phyloP scores from a whole-genome alignment of 2,329 filamentous ascomycete genomes.

The Penicillium sp. region DNA sequence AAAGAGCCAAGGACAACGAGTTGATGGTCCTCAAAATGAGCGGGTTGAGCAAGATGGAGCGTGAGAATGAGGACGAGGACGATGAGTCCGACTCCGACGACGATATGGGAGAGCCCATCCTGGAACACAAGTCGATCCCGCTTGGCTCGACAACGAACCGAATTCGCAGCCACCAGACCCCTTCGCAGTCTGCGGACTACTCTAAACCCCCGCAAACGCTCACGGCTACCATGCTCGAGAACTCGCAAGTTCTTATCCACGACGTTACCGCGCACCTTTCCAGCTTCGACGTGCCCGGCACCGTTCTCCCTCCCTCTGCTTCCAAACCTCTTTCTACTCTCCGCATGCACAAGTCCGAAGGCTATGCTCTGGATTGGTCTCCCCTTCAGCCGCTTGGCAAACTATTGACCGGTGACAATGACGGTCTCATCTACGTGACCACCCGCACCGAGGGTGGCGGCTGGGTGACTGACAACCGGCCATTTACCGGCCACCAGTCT shows the following conservation, averaged over 20 bases:
- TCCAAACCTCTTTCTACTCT: slow-evolving; percentile 86
- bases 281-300: slow-evolving; percentile 86
- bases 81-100: slow-evolving; percentile 64
- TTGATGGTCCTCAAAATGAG: slow-evolving; percentile 96
- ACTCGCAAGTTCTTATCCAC: slow-evolving; percentile 82
- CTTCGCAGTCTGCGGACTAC: slow-evolving; percentile 58
- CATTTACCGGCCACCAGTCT: slow-evolving; percentile 77
- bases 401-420: slow-evolving; percentile 85
- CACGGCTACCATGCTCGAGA: slow-evolving; percentile 89
- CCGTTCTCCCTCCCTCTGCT: slow-evolving; percentile 70
- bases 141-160: slow-evolving; percentile 86
- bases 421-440: slow-evolving; percentile 83
- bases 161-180: slow-evolving; percentile 78
- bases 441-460: slow-evolving; percentile 81
- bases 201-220: slow-evolving; percentile 73
- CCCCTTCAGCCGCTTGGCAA: slow-evolving; percentile 74
- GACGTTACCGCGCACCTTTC: slow-evolving; percentile 85
- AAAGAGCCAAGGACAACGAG: slow-evolving; percentile 77
- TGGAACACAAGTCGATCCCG: slow-evolving; percentile 87
- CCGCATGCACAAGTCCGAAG: slow-evolving; percentile 85
- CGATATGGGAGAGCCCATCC: slow-evolving; percentile 76
- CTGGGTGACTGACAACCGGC: slow-evolving; percentile 78
- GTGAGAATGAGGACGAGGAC: slow-evolving; percentile 62
- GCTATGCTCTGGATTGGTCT: slow-evolving; percentile 97
- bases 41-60: slow-evolving; percentile 81